Evolutionary conservation across 768 basidiomycete genomes (phyloP), one percentile per base, ranked within the genome.

Genomic region (Exidia glandulosa): DNA sequence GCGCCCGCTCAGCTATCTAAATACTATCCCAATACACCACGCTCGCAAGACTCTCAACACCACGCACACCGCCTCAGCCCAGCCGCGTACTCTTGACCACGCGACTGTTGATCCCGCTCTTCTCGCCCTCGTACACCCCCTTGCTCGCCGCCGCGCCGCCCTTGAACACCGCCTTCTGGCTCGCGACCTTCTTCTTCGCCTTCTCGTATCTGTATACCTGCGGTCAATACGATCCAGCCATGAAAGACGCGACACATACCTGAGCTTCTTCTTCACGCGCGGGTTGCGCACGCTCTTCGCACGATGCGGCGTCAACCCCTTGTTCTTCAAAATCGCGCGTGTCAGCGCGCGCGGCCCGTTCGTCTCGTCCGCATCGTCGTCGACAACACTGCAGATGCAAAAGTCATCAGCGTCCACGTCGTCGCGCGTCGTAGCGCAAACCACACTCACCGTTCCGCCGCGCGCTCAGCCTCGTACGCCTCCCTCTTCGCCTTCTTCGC

Each of bases 181-280:
- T 93, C 32, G 86, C 75, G 14, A 97, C 76, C 74, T 87, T 92
- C 76, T 89, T 93, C 79, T 95, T 90, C 63, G 94, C 95, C 74
- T 96, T 88, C 68, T 94, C 94, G 78, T 52, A 98, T 68, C 80
- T 63, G 57, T 37, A 37, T 23, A 59, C 4, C 13, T 3, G 27
- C 3, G 12, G n/a, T 45, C n/a, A n/a, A n/a, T n/a, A n/a, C n/a
- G n/a, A n/a, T n/a, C n/a, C n/a, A n/a, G n/a, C n/a, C n/a, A n/a
- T n/a, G n/a, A n/a, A n/a, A n/a, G n/a, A n/a, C n/a, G n/a, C 36
- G 19, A 10, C 10, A 19, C 19, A 9, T 37, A 67, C 41, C 70
- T 87, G 73, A 87, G 81, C 33, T 92, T 83, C 72, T 99, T 99
- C 83, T 97, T 98, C 73, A 98, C 94, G 62, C 96, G 85, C 45